Evolutionary conservation across 306 rosid genomes (phyloP), one percentile per base, ranked within the genome.

Genomic region (Castanea crenata): DNA sequence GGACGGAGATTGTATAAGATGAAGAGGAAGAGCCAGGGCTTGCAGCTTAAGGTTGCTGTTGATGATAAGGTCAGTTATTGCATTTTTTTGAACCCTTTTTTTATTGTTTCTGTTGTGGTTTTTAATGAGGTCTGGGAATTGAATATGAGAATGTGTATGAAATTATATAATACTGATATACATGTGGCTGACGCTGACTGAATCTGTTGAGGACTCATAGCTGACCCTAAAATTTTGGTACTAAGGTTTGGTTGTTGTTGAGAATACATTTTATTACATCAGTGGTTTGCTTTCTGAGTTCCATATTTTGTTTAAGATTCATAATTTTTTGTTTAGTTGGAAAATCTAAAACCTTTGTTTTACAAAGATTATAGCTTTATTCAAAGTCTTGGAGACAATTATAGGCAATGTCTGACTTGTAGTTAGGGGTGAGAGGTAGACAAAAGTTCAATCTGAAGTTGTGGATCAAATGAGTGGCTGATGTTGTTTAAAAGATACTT

Each of bases 41-140:
- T 95, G 86, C 94, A 89, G 82, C 90, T 93, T 80, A 93, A 93
- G 85, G 93, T 95, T 70, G 89, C 95, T 31, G 76, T 93, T 59
- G 98, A 93, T 80, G 99, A 91, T 82, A 95, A 95, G 97, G 99
- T 95, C 61, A 46, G 87, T 83, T 46, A n/a, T 77, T 79, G 73
- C 64, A 0, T 69, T 31, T 3, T 15, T 73, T 31, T 38, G 23
- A 6, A 49, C 16, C 79, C 20, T 5, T 41, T 56, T 38, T 54
- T 27, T 21, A 5, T 58, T 65, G 0, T 11, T 55, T 70, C 31
- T 21, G 27, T 59, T 49, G 27, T 20, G 41, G 65, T 11, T 35
- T 78, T 68, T 65, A 35, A 13, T 23, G 15, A 74, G 41, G 13
- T 0, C 19, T 25, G 41, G 75, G 25, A 49, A 25, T 23, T 21